A percentile compares a stretch with the other conserved stretches of the same genome.
Evolutionary conservation across 305 asterid species (phyloP).

Genomic region (Stenogyne calaminthoides): DNA sequence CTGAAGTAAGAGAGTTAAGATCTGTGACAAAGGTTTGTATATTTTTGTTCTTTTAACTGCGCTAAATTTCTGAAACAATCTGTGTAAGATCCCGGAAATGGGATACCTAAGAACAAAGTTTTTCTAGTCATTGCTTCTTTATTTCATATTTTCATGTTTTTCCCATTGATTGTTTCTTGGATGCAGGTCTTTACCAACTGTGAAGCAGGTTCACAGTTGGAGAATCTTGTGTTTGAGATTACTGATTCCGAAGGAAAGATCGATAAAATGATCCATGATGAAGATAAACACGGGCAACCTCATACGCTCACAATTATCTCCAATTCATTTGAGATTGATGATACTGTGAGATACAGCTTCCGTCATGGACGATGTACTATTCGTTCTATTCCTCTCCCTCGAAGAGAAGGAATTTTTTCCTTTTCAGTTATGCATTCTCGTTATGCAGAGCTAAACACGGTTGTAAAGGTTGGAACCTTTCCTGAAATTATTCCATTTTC

Average conservation of each 20-base stretch:
- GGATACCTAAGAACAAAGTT: not conserved
- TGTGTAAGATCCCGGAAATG: no score
- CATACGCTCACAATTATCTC: constrained; percentile 55
- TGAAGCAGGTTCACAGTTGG: constrained; percentile 55
- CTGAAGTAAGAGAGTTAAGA: constrained; percentile 53
- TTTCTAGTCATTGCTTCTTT: not conserved
- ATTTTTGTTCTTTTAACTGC: not conserved
- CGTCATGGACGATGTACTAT: constrained; percentile 52
- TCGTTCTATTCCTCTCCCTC: constrained; percentile 58
- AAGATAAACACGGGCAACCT: constrained; percentile 49
- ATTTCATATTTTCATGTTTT: not conserved
- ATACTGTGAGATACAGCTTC: constrained; percentile 50
- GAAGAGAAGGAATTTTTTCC: constrained; percentile 45
- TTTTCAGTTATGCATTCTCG: constrained; percentile 58
- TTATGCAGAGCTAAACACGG: constrained; percentile 46
- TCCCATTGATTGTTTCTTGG: constrained; percentile 18
- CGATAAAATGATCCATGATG: constrained; percentile 55
- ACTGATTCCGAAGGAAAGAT: constrained; percentile 50
- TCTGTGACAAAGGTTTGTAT: constrained; percentile 47
- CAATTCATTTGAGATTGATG: constrained; percentile 42
- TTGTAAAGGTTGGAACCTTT: constrained; percentile 51
- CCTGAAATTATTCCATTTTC: constrained; percentile 15
- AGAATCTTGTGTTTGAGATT: constrained; percentile 55
- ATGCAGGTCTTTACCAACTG: constrained; percentile 51
- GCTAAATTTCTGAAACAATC: not conserved